Evolutionary conservation across 75 land plant genomes (phyloP), one percentile per base, ranked within the genome.

Genomic region (Sequoiadendron giganteum): DNA sequence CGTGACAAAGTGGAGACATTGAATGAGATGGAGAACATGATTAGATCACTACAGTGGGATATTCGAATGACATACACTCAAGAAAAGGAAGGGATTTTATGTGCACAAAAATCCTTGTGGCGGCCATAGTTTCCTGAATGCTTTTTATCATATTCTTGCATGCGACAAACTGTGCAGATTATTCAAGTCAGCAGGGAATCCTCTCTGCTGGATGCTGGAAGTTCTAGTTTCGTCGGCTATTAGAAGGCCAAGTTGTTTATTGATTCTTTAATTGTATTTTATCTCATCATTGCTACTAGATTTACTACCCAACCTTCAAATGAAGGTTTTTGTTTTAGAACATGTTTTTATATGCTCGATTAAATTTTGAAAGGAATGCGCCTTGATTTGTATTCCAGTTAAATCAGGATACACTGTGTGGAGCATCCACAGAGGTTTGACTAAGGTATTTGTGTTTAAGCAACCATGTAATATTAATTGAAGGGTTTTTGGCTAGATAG

Each of bases 101-200:
- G 91, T 47, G 91, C 88, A n/a, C 95, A 94, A 84, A 94, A 94
- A 89, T 92, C 86, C 3, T 76, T 86, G 55, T 94, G 95, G 95
- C 87, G 95, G 56, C 95, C 95, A 40, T 65, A 82, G 77, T 75
- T 72, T 75, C 38, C 34, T 34, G 38, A 34, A 75, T 75, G 34
- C 39, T 11, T 75, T 14, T 75, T 75, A 75, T 34, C 38, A 32
- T 34, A 75, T 34, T 75, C 16, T 75, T 34, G 77, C 39, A 75
- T 34, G 38, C 77, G 11, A 75, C 34, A 34, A 34, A 72, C 10
- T 11, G 15, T 75, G 77, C n/a, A 75, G 77, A 75, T 75, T 75
- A 34, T 75, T 75, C 77, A 34, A 75, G 77, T 75, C 34, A 6
- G 39, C 38, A 65, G 38, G 77, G 15, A 75, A 75, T 25, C 34